phyloP scores from a whole-genome alignment of 176 grass and related monocot species.

The Paspalum vaginatum region DNA sequence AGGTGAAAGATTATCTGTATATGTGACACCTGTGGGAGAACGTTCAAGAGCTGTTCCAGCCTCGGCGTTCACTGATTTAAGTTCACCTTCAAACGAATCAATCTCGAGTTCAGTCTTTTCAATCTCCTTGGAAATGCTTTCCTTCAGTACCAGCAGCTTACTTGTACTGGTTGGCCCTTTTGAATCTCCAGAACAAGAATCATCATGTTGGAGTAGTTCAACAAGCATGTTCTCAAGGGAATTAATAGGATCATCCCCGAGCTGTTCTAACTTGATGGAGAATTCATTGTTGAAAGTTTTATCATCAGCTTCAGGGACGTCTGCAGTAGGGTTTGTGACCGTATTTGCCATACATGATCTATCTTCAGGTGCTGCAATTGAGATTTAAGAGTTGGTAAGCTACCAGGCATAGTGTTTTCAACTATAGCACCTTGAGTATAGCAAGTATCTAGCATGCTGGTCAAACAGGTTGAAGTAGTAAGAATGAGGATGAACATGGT shows the following conservation, averaged over 20 bases:
- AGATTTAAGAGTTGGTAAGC: conserved; percentile 33
- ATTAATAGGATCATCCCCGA: conserved; percentile 54
- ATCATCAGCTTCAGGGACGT: conserved; percentile 29
- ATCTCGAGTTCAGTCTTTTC: conserved; percentile 89
- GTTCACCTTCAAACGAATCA: conserved; percentile 84
- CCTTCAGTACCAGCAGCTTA: conserved; percentile 76
- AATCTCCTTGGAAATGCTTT: conserved; percentile 70
- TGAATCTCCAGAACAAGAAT: conserved; percentile 73
- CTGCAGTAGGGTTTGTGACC: conserved; percentile 31
- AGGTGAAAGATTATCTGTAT: conserved; percentile 41
- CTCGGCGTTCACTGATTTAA: conserved; percentile 50
- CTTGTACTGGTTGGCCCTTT: conserved; percentile 50
- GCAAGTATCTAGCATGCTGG: not conserved
- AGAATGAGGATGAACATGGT: not conserved
- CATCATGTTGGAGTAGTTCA: conserved; percentile 65
- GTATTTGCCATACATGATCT: conserved; percentile 56
- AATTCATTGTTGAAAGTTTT: conserved; percentile 25
- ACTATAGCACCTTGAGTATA: not conserved
- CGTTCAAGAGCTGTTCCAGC: conserved; percentile 22
- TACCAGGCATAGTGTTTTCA: not conserved
- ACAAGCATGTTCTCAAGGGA: conserved; percentile 60
- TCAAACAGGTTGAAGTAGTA: not conserved
- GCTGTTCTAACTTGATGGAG: conserved; percentile 51
- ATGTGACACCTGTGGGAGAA: conserved; percentile 33
- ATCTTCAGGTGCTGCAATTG: conserved; percentile 58